phyloP scores from a whole-genome alignment of 1,139 yeast genomes.

The Candida frijolesensis region DNA sequence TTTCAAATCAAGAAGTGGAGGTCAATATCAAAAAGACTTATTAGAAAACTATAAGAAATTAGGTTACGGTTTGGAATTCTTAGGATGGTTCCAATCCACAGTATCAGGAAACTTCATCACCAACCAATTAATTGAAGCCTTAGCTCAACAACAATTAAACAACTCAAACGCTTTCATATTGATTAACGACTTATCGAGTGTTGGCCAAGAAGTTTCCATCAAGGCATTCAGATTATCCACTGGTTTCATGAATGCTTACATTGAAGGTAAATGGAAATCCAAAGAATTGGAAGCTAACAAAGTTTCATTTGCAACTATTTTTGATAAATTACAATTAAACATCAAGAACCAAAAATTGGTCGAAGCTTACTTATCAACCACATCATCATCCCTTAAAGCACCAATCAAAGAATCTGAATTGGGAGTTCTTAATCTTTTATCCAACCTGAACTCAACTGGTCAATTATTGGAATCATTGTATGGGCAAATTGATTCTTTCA shows the following conservation, averaged over 20 bases:
- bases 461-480: constrained; percentile 67
- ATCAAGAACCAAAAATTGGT: constrained; percentile 58
- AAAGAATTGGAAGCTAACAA: constrained; percentile 63
- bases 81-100: constrained; percentile 84
- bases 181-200: constrained; percentile 73
- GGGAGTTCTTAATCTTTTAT: constrained; percentile 44
- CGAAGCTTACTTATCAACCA: constrained; percentile 38
- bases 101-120: constrained; percentile 70
- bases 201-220: constrained; percentile 64
- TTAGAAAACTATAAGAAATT: constrained; percentile 62
- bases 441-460: constrained; percentile 48
- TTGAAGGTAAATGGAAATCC: constrained; percentile 65
- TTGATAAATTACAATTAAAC: constrained; percentile 71
- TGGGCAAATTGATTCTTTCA: constrained; percentile 76
- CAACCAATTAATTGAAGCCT: constrained; percentile 64
- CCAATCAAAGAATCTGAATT: constrained; percentile 28
- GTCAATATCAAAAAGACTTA: constrained; percentile 71
- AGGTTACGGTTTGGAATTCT: constrained; percentile 70
- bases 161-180: constrained; percentile 69
- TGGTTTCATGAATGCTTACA: constrained; percentile 58
- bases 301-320: constrained; percentile 66
- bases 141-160: constrained; percentile 64
- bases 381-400: neutral
- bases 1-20: constrained; percentile 60
- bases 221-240: constrained; percentile 72